A percentile compares a stretch with the other conserved stretches of the same genome.
These are phyloP conservation scores for Penicillium sumatraense DNA, from an alignment of 2,329 filamentous ascomycete genomes.

Conservation along the genomic window DNA sequence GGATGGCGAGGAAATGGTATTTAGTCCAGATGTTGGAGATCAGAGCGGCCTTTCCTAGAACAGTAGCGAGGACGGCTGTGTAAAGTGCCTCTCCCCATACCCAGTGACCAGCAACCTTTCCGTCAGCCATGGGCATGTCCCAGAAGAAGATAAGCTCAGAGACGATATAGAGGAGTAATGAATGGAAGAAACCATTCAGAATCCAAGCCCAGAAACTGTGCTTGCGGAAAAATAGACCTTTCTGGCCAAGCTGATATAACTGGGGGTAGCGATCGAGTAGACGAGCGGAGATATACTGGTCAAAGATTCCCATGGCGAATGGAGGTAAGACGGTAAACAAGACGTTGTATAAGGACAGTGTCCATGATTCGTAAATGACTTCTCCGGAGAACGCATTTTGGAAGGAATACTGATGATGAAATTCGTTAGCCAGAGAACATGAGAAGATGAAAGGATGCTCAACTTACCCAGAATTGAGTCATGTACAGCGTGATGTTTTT, in stretches of 20 bases:
- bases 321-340: slow-evolving; percentile 95
- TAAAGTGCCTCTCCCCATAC: slow-evolving; percentile 97
- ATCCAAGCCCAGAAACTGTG: slow-evolving; percentile 95
- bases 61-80: slow-evolving; percentile 88
- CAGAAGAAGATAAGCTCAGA: slow-evolving; percentile 79
- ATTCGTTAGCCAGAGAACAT: slow-evolving; percentile 17
- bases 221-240: slow-evolving; percentile 89
- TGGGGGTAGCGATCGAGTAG: slow-evolving; percentile 95
- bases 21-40: slow-evolving; percentile 99
- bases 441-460: not conserved
- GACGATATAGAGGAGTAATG: slow-evolving; percentile 86
- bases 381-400: slow-evolving; percentile 98
- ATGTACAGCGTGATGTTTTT: slow-evolving; percentile 99
- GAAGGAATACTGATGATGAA: slow-evolving; percentile 78
- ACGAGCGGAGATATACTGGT: slow-evolving; percentile 95
- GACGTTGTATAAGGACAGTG: slow-evolving; percentile 98
- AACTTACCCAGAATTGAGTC: slow-evolving; percentile 95
- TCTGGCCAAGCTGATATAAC: slow-evolving; percentile 89
- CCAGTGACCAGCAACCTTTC: slow-evolving; percentile 89
- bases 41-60: slow-evolving; percentile 90
- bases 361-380: slow-evolving; percentile 99
- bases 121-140: slow-evolving; percentile 78
- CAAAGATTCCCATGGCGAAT: slow-evolving; percentile 92
- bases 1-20: slow-evolving; percentile 93
- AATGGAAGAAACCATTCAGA: slow-evolving; percentile 93